Evolutionary conservation across 306 rosid species (phyloP).

Genomic region (Fagus crenata): DNA sequence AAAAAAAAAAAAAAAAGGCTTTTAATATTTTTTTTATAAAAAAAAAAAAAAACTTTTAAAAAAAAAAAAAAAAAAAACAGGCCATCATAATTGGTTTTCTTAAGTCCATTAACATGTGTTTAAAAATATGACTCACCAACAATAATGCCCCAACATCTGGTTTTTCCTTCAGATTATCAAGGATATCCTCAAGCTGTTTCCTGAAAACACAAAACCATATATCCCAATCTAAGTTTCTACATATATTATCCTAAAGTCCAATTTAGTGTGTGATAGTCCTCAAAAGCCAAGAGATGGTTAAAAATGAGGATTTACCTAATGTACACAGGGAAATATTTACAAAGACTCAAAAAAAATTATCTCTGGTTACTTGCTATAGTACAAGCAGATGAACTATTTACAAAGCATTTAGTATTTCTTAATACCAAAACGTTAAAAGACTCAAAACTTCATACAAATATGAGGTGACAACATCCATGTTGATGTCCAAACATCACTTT

Average conservation of each 20-base stretch:
- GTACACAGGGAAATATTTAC: too few relatives aligned
- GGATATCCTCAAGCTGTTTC: constrained; percentile 97
- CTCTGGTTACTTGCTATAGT: neutral
- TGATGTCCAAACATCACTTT: neutral
- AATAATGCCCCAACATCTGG: constrained; percentile 93
- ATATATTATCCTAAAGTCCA: constrained; percentile 13
- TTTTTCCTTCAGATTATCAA: constrained; percentile 75
- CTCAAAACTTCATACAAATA: neutral
- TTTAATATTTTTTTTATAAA: too few relatives aligned
- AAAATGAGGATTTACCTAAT: too few relatives aligned
- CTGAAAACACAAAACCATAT: constrained; percentile 55
- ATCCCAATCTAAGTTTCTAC: constrained; percentile 21
- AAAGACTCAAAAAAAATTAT: neutral
- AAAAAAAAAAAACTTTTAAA: too few relatives aligned
- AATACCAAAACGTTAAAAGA: neutral
- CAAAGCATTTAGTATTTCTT: neutral
- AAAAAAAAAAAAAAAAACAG: neutral
- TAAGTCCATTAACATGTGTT: constrained; percentile 14
- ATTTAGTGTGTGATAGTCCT: neutral
- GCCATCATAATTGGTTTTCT: neutral
- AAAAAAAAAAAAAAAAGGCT: too few relatives aligned
- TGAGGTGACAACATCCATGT: too few relatives aligned
- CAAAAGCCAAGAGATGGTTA: neutral
- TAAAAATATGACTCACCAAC: constrained; percentile 54
- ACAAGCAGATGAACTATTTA: neutral